Conservation (phyloP, 345 rosid genomes). For the Hibiscus trionum region DNA sequence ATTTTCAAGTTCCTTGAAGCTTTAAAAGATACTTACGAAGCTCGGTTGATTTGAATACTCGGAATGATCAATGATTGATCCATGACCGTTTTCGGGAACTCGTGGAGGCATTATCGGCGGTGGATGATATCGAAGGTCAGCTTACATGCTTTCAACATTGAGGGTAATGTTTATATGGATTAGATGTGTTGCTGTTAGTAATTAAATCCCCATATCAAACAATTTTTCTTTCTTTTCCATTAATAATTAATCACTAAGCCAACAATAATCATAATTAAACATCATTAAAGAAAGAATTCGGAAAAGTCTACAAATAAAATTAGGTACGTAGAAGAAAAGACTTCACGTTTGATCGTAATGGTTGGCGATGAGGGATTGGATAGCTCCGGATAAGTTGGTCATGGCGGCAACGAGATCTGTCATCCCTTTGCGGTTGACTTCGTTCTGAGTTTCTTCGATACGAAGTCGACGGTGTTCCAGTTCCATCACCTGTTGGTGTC, state of each 20-base stretch:
- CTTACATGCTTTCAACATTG: too few relatives aligned
- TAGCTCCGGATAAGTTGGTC: slow-evolving; percentile 27
- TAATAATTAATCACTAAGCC: neutral
- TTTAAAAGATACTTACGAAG: slow-evolving; percentile 20
- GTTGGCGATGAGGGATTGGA: slow-evolving; percentile 23
- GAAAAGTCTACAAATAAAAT: neutral
- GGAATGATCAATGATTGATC: neutral
- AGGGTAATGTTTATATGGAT: too few relatives aligned
- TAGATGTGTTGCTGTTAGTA: too few relatives aligned
- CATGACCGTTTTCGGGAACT: neutral
- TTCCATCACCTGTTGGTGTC: slow-evolving; percentile 29
- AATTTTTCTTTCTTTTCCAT: too few relatives aligned
- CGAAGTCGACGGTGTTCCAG: slow-evolving; percentile 26
- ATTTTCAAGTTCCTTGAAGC: slow-evolving; percentile 24
- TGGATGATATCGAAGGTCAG: too few relatives aligned
- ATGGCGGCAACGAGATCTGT: slow-evolving; percentile 19
- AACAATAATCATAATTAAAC: neutral
- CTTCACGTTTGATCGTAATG: slow-evolving; percentile 15
- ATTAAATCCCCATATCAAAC: too few relatives aligned
- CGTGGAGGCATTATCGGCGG: too few relatives aligned
- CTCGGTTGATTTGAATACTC: neutral
- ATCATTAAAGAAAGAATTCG: neutral
- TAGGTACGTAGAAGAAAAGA: neutral
- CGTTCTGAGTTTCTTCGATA: slow-evolving; percentile 23
- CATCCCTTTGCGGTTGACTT: slow-evolving; percentile 20